Evolutionary conservation across 208 protist species (phyloP), one percentile per base, ranked within the genome.

Genomic region (Trypanosoma theileri): DNA sequence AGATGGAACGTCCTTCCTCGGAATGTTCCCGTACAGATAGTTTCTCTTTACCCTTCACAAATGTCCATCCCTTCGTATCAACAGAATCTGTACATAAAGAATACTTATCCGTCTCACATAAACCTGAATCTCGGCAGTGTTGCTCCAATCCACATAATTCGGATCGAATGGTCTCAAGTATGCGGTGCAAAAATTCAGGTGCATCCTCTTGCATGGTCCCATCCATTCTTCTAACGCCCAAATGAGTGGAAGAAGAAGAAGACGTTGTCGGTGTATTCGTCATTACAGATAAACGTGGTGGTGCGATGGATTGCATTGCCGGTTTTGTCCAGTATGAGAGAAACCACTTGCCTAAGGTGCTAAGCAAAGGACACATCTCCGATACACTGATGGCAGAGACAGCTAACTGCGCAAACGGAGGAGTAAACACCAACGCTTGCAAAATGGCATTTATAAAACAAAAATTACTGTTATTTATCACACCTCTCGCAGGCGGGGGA

Each of bases 391-490:
- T 69, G 9, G 67, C 76, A 4, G 84, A 86, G 0, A 90, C 67
- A 0, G 79, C 57, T 16, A 93, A 66, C 57, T 95, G 90, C 26
- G 85, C 85, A 57, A 95, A 85, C 0, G 86, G 61, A 1, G 90
- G 85, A 7, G 79, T 77, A 54, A 90, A 92, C 12, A 86, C 50
- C 4, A 93, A 66, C 0, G 68, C 73, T 53, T 95, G 90, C 66
- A 92, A 48, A 8, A 92, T 77, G 1, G 87, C 78, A 71, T 93
- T 93, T 68, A 95, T 93, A 66, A 91, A 95, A 73, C 90, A 95
- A 59, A 78, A 92, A 68, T 95, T 91, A 60, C 73, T 82, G 63
- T 68, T 89, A 57, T 95, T 95, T 12, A 85, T 28, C 16, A 95
- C 81, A 4, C 90, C 90, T 54, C 82, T 80, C 26, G 85, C 75